phyloP scores from a whole-genome alignment of 169 alveolate species.

The Babesia divergens region DNA sequence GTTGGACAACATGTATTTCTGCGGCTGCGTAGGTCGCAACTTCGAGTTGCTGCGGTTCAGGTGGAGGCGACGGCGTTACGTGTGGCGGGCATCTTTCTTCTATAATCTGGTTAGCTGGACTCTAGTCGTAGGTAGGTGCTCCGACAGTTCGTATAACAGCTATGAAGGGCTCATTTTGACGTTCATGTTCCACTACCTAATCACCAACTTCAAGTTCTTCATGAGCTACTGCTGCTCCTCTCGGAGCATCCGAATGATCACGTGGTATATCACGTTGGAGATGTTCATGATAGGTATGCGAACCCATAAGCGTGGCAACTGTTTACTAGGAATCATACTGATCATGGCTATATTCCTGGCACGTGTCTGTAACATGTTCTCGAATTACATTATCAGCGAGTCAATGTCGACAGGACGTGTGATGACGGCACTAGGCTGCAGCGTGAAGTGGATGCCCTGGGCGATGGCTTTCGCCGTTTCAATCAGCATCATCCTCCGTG shows the following conservation, averaged over 20 bases:
- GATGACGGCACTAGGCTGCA: conserved; percentile 75
- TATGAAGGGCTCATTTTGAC: conserved; percentile 53
- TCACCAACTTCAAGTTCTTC: conserved; percentile 70
- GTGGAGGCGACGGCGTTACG: conserved; percentile 78
- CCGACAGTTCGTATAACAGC: neutral
- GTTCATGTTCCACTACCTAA: conserved; percentile 67
- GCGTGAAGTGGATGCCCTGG: conserved; percentile 84
- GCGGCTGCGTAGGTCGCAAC: conserved; percentile 36
- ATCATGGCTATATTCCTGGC: conserved; percentile 47
- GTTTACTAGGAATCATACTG: conserved; percentile 14
- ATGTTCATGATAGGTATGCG: conserved; percentile 57
- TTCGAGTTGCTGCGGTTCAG: conserved; percentile 53
- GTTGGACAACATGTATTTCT: neutral
- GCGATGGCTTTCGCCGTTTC: conserved; percentile 36
- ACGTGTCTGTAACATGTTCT: conserved; percentile 71
- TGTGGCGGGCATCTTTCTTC: conserved; percentile 77
- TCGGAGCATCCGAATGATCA: conserved; percentile 64
- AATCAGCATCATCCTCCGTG: conserved; percentile 13
- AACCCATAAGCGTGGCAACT: neutral
- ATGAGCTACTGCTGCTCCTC: conserved; percentile 70
- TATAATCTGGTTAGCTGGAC: conserved; percentile 63
- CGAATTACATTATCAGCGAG: conserved; percentile 77
- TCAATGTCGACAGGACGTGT: conserved; percentile 77
- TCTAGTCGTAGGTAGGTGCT: conserved; percentile 52
- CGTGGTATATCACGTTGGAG: conserved; percentile 58